phyloP scores from a whole-genome alignment of 2,329 filamentous ascomycete species.

The Aspergillus pseudoglaucus region DNA sequence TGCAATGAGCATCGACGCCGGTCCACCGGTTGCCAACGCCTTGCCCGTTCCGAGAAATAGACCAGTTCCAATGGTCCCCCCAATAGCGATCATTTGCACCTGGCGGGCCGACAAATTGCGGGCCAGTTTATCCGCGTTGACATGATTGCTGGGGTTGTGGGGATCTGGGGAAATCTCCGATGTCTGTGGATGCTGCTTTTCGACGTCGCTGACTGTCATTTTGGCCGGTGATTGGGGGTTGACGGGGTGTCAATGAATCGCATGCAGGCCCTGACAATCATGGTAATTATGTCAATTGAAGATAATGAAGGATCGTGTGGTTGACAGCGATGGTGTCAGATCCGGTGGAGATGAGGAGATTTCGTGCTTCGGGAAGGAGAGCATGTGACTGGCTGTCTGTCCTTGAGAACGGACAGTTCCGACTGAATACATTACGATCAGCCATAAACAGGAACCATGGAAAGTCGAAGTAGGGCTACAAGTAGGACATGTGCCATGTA shows the following conservation, averaged over 20 bases:
- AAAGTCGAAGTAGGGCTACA: too few relatives aligned
- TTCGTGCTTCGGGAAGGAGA: background rate
- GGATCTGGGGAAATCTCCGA: constrained; percentile 9
- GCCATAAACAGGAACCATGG: too few relatives aligned
- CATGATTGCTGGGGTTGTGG: constrained; percentile 8
- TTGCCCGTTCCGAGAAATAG: constrained; percentile 58
- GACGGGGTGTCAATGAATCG: background rate
- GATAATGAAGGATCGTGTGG: background rate
- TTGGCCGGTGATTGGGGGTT: background rate
- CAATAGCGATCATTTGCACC: constrained; percentile 60
- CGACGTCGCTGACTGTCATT: constrained; percentile 13
- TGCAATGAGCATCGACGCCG: constrained; percentile 52
- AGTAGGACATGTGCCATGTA: too few relatives aligned
- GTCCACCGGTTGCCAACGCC: constrained; percentile 54
- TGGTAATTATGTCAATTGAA: too few relatives aligned
- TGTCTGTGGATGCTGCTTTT: constrained; percentile 16
- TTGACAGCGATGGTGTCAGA: background rate
- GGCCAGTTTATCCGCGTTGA: constrained; percentile 44
- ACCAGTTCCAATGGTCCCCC: constrained; percentile 46
- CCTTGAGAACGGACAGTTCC: background rate
- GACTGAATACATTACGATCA: too few relatives aligned
- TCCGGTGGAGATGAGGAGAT: background rate
- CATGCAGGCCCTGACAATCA: too few relatives aligned
- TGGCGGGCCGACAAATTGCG: constrained; percentile 56
- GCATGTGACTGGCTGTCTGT: background rate